phyloP scores from a whole-genome alignment of 345 rosid genomes.

The Ailanthus altissimus region DNA sequence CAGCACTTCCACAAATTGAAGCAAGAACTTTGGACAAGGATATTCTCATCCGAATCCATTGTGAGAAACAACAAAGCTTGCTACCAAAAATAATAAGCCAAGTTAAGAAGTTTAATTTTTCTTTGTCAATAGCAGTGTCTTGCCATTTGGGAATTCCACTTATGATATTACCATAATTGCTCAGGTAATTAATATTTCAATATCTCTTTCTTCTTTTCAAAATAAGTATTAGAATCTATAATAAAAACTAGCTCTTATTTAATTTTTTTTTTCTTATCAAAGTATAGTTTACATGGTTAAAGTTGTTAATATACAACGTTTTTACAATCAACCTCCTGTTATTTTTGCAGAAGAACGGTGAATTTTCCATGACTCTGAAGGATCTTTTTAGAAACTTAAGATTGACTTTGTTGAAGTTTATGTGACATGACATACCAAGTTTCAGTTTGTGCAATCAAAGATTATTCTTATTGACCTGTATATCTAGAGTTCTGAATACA shows the following conservation, averaged over 20 bases:
- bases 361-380: conserved; percentile 35
- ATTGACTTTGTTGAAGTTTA: conserved; percentile 32
- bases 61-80: conserved; percentile 50
- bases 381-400: conserved; percentile 53
- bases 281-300: no score
- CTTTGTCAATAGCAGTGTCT: conserved; percentile 47
- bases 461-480: no score
- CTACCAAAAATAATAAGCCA: conserved; percentile 43
- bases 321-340: neutral
- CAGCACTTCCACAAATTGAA: conserved; percentile 65
- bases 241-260: no score
- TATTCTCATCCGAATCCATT: conserved; percentile 62
- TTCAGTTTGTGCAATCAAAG: neutral
- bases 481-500: no score
- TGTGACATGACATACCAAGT: conserved; percentile 13
- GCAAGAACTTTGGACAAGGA: conserved; percentile 54
- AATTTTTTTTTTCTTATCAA: no score
- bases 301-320: neutral
- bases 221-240: neutral
- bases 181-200: conserved; percentile 49
- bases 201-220: neutral
- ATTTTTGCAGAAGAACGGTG: conserved; percentile 46
- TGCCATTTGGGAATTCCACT: conserved; percentile 62
- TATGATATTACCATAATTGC: conserved; percentile 61
- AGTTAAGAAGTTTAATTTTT: conserved; percentile 50